Evolutionary conservation across 2,329 filamentous ascomycete genomes (phyloP).

Genomic region (Arthrobotrys conoides): DNA sequence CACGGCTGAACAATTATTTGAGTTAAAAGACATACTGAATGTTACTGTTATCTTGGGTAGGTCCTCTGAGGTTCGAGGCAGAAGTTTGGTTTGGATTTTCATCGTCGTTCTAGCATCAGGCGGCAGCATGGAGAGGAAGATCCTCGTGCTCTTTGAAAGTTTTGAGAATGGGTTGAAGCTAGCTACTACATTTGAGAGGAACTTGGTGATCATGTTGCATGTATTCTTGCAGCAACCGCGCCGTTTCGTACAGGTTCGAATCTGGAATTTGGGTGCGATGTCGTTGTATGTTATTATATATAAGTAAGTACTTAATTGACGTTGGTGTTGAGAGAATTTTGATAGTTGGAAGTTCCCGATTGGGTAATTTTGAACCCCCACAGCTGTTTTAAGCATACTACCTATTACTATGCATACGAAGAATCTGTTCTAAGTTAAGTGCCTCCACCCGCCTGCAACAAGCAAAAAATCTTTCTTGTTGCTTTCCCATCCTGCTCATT

Average conservation of each 20-base stretch:
- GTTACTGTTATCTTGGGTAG: slow-evolving; percentile 80
- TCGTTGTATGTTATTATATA: too few relatives aligned
- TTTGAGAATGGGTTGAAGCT: slow-evolving; percentile 93
- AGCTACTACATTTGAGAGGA: slow-evolving; percentile 85
- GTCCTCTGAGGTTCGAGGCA: slow-evolving; percentile 79
- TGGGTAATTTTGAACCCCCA: background rate
- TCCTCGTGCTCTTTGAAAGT: slow-evolving; percentile 83
- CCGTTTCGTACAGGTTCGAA: slow-evolving; percentile 8
- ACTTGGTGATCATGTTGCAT: slow-evolving; percentile 81
- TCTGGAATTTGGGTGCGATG: background rate
- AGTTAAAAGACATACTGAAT: slow-evolving; percentile 77
- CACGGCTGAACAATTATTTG: background rate
- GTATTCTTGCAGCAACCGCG: slow-evolving; percentile 18
- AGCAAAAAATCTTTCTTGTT: too few relatives aligned
- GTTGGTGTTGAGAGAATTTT: slow-evolving; percentile 14
- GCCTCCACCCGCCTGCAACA: too few relatives aligned
- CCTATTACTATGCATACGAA: too few relatives aligned
- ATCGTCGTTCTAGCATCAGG: slow-evolving; percentile 81
- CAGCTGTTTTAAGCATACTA: too few relatives aligned
- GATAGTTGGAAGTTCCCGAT: slow-evolving; percentile 9
- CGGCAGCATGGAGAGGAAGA: slow-evolving; percentile 89
- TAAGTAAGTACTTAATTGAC: too few relatives aligned
- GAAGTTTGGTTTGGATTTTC: slow-evolving; percentile 81
- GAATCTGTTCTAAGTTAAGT: too few relatives aligned
- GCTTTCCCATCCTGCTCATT: too few relatives aligned